Evolutionary conservation across 2,329 filamentous ascomycete species (phyloP).

Genomic region (Diaporthe vexans): DNA sequence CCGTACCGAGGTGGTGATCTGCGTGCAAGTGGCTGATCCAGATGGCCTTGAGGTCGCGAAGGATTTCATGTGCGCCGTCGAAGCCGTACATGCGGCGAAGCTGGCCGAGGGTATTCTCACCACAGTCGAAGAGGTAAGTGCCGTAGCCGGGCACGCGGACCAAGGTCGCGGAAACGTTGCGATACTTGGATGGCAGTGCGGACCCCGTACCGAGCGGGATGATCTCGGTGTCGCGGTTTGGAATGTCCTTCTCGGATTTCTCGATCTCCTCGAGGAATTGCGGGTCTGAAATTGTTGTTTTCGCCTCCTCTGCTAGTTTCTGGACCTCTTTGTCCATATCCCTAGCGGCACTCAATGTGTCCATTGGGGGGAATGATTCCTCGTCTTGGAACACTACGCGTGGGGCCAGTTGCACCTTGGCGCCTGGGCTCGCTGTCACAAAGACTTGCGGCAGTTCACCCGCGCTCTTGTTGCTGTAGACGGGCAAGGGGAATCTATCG

Average conservation of each 20-base stretch:
- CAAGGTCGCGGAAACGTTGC: conserved; percentile 93
- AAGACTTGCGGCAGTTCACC: conserved; percentile 43
- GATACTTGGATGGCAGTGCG: conserved; percentile 89
- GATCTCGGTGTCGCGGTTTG: conserved; percentile 83
- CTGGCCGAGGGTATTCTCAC: conserved; percentile 93
- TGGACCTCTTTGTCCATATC: conserved; percentile 61
- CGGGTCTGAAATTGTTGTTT: conserved; percentile 55
- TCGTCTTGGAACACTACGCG: conserved; percentile 61
- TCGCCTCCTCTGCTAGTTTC: conserved; percentile 65
- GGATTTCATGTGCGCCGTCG: conserved; percentile 75
- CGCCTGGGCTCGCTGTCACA: conserved; percentile 60
- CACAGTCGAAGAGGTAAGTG: conserved; percentile 91
- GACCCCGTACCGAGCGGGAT: conserved; percentile 93
- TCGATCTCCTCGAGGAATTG: conserved; percentile 65
- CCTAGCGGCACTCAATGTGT: conserved; percentile 59
- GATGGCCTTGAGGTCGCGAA: conserved; percentile 84
- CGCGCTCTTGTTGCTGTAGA: conserved; percentile 68
- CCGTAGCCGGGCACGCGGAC: conserved; percentile 86
- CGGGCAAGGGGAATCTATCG: conserved; percentile 78
- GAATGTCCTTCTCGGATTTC: conserved; percentile 73
- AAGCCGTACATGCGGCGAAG: conserved; percentile 79
- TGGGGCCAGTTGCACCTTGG: conserved; percentile 62
- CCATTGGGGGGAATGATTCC: conserved; percentile 62
- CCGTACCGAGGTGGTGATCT: conserved; percentile 92
- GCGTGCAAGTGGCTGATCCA: conserved; percentile 98